Percentiles rank a stretch among this genome's conserved stretches.
These are phyloP conservation scores for Clausena lansium DNA, from an alignment of 345 rosid genomes.

Conservation along the genomic window DNA sequence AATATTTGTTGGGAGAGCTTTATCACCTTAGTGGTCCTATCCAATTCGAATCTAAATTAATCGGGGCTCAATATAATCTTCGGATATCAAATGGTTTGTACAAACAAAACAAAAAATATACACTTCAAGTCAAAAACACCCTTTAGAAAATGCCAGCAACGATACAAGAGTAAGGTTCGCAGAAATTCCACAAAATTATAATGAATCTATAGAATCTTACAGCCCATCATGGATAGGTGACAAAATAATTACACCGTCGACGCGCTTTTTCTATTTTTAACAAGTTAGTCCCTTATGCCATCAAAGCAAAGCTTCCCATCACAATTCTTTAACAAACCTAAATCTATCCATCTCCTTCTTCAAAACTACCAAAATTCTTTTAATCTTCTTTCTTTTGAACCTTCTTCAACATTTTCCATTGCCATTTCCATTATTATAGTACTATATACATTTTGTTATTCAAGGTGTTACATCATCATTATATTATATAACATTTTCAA, in stretches of 20 bases:
- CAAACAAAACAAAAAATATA: too few relatives aligned
- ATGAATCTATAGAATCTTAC: not conserved
- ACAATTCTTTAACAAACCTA: not conserved
- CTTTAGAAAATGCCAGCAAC: too few relatives aligned
- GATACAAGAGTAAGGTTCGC: not conserved
- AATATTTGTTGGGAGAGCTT: too few relatives aligned
- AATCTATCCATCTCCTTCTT: not conserved
- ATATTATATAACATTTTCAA: not conserved
- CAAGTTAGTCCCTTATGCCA: not conserved
- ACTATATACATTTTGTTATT: too few relatives aligned
- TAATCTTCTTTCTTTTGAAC: not conserved
- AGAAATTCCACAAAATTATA: not conserved
- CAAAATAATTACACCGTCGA: conserved; percentile 12
- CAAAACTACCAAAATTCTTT: not conserved
- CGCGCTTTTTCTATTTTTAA: conserved; percentile 13
- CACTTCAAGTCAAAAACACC: too few relatives aligned
- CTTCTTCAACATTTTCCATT: not conserved
- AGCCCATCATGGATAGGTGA: not conserved
- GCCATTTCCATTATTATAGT: too few relatives aligned
- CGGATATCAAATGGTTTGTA: too few relatives aligned
- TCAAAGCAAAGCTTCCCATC: not conserved
- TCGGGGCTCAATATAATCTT: too few relatives aligned
- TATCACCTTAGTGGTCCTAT: too few relatives aligned
- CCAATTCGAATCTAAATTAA: too few relatives aligned
- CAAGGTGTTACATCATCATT: too few relatives aligned